Conservation (phyloP, 2,329 filamentous ascomycete genomes). For the Sphaerulina populicola region DNA sequence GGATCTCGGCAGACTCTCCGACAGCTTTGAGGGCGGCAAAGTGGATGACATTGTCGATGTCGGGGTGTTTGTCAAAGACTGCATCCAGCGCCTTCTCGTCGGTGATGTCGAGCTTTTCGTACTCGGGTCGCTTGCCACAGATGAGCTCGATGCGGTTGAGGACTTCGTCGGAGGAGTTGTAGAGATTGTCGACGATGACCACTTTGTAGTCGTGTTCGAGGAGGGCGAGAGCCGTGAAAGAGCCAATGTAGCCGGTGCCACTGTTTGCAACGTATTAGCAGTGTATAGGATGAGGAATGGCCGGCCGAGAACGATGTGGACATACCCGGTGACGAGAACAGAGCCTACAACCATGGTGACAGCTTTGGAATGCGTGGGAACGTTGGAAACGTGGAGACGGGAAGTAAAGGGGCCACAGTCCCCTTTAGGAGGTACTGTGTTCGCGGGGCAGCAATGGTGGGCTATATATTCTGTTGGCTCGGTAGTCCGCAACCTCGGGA, state of each 20-base stretch:
- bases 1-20: constrained; percentile 86
- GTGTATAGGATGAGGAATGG: background rate
- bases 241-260: constrained; percentile 98
- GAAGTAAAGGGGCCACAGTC: background rate
- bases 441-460: background rate
- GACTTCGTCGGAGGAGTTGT: constrained; percentile 89
- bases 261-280: constrained; percentile 41
- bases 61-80: constrained; percentile 79
- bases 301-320: constrained; percentile 1
- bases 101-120: constrained; percentile 81
- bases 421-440: too few relatives aligned
- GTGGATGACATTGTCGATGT: constrained; percentile 97
- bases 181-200: constrained; percentile 89
- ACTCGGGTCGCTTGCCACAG: constrained; percentile 74
- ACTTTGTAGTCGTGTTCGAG: constrained; percentile 94
- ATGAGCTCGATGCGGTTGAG: constrained; percentile 94
- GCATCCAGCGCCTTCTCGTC: constrained; percentile 74
- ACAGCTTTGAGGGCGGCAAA: constrained; percentile 98
- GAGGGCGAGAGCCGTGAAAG: constrained; percentile 86
- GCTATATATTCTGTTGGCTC: background rate
- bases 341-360: constrained; percentile 22
- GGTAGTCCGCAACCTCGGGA: constrained; percentile 5
- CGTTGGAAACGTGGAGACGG: background rate
- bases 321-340: constrained; percentile 23
- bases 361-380: background rate